Conservation (phyloP, 805 yeast genomes). For the Candida maesae region DNA sequence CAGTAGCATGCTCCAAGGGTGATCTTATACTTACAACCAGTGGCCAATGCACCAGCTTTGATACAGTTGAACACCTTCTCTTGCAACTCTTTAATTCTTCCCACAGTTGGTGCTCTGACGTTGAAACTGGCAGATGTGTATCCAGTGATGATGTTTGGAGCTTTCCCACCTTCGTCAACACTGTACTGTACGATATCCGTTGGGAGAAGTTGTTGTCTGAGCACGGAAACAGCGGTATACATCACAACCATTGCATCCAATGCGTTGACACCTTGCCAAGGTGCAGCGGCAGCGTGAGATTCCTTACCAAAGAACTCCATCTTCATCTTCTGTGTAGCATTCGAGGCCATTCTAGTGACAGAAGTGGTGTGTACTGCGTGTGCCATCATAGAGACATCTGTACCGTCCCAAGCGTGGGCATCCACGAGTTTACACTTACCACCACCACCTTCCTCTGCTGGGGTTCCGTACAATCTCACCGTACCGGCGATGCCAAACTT, state of each 20-base stretch:
- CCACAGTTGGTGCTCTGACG: slow-evolving; percentile 11
- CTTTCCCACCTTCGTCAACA: slow-evolving; percentile 7
- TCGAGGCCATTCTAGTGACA: not conserved
- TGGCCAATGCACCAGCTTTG: slow-evolving; percentile 14
- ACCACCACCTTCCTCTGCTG: slow-evolving; percentile 14
- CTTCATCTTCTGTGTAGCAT: slow-evolving; percentile 6
- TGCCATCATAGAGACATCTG: slow-evolving; percentile 10
- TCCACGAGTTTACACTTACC: slow-evolving; percentile 11
- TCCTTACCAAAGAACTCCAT: slow-evolving; percentile 11
- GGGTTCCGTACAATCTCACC: slow-evolving; percentile 11
- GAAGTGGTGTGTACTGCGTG: slow-evolving; percentile 1
- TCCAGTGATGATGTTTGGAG: slow-evolving; percentile 14
- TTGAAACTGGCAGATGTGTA: slow-evolving; percentile 4
- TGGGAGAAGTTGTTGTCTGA: slow-evolving; percentile 9
- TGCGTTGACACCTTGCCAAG: slow-evolving; percentile 14
- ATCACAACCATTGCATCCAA: slow-evolving; percentile 11
- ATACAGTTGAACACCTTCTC: slow-evolving; percentile 8
- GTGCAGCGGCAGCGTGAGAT: slow-evolving; percentile 15
- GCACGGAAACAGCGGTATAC: slow-evolving; percentile 7
- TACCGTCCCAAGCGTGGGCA: slow-evolving; percentile 8
- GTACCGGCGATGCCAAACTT: slow-evolving; percentile 13
- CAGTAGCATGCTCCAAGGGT: not conserved
- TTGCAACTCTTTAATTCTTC: slow-evolving; percentile 6
- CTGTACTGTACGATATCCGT: slow-evolving; percentile 8
- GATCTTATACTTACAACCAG: slow-evolving; percentile 10